These are phyloP conservation scores for Protomyces macrosporus DNA, from an alignment of 1,139 yeast species.

Conservation along the genomic window DNA sequence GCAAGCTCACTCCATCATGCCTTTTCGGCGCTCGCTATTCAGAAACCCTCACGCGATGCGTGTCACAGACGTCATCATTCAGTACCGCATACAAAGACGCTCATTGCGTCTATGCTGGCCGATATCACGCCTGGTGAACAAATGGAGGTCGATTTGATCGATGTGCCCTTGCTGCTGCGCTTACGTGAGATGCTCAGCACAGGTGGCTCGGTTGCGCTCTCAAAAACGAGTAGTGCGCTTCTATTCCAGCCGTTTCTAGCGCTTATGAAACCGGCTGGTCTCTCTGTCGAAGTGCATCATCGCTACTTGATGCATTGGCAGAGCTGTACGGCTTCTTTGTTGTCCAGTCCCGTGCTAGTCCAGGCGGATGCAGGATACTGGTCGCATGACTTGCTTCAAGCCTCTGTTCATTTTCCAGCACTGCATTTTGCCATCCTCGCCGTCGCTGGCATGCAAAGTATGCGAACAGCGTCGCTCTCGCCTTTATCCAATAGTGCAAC, in stretches of 20 bases:
- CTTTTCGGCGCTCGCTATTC: background rate
- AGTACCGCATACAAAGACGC: background rate
- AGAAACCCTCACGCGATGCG: background rate
- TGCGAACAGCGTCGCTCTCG: background rate
- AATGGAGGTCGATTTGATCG: background rate
- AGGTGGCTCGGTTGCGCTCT: background rate
- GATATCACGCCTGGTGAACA: conserved; percentile 9
- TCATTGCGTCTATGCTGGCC: background rate
- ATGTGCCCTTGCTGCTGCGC: conserved; percentile 1
- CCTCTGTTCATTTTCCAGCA: background rate
- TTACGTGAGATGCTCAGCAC: background rate
- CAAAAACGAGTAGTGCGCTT: background rate
- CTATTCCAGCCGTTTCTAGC: background rate
- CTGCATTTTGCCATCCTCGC: conserved; percentile 8
- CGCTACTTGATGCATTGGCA: conserved; percentile 7
- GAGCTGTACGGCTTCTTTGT: background rate
- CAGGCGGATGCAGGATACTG: background rate
- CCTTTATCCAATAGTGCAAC: background rate
- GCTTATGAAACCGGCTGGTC: conserved; percentile 1
- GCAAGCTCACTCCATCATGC: background rate
- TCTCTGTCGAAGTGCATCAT: background rate
- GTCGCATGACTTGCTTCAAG: background rate
- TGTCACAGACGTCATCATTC: background rate
- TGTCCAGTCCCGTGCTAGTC: conserved; percentile 3
- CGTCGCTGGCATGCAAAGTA: conserved; percentile 8